Conservation (phyloP, 2,329 filamentous ascomycete species). For the Fusarium pseudoanthophilum region DNA sequence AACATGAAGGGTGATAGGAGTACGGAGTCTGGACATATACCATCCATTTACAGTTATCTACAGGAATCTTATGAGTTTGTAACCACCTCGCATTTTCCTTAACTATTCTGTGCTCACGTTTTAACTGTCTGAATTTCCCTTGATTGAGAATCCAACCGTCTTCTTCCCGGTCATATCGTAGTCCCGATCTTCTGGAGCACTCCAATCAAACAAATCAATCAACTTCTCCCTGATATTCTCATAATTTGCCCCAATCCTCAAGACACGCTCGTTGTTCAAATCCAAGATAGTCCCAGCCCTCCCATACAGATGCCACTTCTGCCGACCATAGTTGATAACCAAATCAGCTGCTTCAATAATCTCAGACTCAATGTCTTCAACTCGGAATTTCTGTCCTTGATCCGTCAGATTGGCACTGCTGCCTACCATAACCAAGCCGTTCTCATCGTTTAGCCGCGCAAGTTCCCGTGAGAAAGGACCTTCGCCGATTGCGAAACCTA, state of each 20-base stretch:
- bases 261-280: neutral
- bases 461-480: neutral
- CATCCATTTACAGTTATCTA: neutral
- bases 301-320: neutral
- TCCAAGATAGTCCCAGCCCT: neutral
- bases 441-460: neutral
- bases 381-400: neutral
- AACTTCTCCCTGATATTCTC: neutral
- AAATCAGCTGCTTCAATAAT: neutral
- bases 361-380: neutral
- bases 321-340: neutral
- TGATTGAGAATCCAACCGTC: neutral
- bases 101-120: rapidly evolving
- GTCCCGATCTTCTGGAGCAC: neutral
- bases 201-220: neutral
- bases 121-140: neutral
- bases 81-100: neutral
- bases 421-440: neutral
- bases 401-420: neutral
- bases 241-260: neutral
- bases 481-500: neutral
- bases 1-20: neutral
- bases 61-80: rapidly evolving
- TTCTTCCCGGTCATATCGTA: neutral
- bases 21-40: neutral